phyloP scores from a whole-genome alignment of 1,284 basidiomycete species.

The Pholiota adiposa region DNA sequence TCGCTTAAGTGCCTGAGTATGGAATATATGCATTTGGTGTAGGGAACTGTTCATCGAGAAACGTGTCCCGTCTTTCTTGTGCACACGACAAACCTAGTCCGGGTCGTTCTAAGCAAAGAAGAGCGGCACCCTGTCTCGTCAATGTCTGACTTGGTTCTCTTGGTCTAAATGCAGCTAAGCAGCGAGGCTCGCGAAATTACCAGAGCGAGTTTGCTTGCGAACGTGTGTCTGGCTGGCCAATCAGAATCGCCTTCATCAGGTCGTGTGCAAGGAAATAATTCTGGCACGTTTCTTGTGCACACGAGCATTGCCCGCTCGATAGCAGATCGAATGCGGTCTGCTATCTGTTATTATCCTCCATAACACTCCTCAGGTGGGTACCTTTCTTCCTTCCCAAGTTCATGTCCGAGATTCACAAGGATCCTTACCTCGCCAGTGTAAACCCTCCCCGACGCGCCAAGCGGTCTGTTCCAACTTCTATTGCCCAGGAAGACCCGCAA shows the following conservation, averaged over 20 bases:
- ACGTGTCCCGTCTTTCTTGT: neutral
- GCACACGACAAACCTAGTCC: neutral
- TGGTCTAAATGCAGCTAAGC: neutral
- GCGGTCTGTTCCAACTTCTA: constrained; percentile 34
- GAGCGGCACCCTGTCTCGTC: neutral
- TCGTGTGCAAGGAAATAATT: constrained; percentile 33
- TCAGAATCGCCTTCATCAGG: constrained; percentile 24
- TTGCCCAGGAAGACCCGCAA: neutral
- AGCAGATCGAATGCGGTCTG: constrained; percentile 4
- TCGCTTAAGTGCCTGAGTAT: neutral
- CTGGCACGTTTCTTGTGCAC: constrained; percentile 32
- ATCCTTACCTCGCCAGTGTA: constrained; percentile 50
- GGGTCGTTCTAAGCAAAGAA: neutral
- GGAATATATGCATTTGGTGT: neutral
- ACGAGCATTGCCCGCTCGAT: constrained; percentile 27
- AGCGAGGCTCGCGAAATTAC: neutral
- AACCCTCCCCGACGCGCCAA: constrained; percentile 66
- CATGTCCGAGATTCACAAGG: constrained; percentile 26
- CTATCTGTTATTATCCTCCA: neutral
- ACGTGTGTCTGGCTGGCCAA: constrained; percentile 34
- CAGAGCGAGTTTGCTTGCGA: constrained; percentile 18
- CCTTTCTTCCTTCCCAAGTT: constrained; percentile 4
- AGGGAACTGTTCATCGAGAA: neutral
- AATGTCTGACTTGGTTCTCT: neutral
- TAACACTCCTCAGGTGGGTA: neutral